Conservation (phyloP, 2,329 filamentous ascomycete species). For the Trichoderma sp. region DNA sequence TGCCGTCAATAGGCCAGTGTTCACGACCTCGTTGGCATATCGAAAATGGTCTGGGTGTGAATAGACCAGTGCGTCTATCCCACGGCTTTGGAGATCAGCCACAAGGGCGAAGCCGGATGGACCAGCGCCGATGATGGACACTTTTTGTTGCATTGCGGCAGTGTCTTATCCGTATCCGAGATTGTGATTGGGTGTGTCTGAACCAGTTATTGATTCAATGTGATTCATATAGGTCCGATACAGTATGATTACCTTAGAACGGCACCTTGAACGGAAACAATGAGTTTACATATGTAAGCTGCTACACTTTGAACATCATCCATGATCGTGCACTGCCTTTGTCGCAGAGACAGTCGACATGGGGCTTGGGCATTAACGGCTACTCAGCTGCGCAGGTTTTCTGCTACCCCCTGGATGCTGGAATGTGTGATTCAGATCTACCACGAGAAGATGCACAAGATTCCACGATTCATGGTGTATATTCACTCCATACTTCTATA, state of each 20-base stretch:
- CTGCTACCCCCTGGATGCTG: background rate
- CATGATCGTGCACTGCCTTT: background rate
- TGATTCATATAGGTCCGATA: background rate
- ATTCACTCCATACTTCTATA: background rate
- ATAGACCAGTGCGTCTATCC: background rate
- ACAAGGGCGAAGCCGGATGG: background rate
- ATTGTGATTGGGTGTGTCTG: background rate
- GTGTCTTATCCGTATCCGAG: background rate
- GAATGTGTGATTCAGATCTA: background rate
- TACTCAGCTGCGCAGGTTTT: background rate
- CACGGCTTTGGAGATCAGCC: background rate
- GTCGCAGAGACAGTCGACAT: background rate
- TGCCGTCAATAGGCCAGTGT: background rate
- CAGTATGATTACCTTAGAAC: background rate
- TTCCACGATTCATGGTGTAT: background rate
- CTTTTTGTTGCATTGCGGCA: background rate
- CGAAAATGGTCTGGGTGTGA: background rate
- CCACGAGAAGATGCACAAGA: background rate
- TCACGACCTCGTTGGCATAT: background rate
- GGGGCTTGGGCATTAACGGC: background rate
- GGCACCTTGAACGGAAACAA: background rate
- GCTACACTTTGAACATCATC: background rate
- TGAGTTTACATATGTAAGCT: background rate
- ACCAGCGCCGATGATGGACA: background rate
- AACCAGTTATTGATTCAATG: background rate